Conservation (phyloP, 2,329 filamentous ascomycete genomes). For the Pyricularia pennisetigena region DNA sequence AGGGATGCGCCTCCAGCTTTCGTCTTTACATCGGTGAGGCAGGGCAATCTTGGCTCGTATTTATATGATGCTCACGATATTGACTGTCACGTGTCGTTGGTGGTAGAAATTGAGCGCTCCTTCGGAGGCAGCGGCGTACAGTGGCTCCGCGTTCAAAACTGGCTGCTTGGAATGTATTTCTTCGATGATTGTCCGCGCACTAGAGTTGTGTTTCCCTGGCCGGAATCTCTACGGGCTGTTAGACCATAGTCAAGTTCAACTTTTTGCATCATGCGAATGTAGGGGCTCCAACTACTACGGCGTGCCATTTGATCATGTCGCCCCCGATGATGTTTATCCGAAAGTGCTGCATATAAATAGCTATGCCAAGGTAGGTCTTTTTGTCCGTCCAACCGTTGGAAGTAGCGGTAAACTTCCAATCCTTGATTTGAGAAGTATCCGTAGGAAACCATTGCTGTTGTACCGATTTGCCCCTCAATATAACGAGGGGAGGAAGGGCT, state of each 20-base stretch:
- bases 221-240: constrained; percentile 3
- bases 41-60: not conserved
- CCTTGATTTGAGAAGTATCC: not conserved
- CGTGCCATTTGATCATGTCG: too few species aligned
- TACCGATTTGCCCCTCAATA: not conserved
- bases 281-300: too few species aligned
- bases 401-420: not conserved
- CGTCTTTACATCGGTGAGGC: not conserved
- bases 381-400: not conserved
- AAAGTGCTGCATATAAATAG: too few species aligned
- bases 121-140: not conserved
- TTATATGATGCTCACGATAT: not conserved
- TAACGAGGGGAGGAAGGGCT: not conserved
- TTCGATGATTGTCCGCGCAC: constrained; percentile 8
- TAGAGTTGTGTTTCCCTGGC: constrained; percentile 16
- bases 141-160: constrained; percentile 9
- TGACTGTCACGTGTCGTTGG: not conserved
- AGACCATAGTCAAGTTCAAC: not conserved
- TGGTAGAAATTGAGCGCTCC: not conserved
- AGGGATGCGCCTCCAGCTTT: not conserved
- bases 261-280: too few species aligned
- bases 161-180: constrained; percentile 16
- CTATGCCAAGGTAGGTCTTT: too few species aligned
- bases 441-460: not conserved
- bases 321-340: too few species aligned